Conservation (phyloP, 2,329 filamentous ascomycete species). For the Neophaeococcomyces aloes region DNA sequence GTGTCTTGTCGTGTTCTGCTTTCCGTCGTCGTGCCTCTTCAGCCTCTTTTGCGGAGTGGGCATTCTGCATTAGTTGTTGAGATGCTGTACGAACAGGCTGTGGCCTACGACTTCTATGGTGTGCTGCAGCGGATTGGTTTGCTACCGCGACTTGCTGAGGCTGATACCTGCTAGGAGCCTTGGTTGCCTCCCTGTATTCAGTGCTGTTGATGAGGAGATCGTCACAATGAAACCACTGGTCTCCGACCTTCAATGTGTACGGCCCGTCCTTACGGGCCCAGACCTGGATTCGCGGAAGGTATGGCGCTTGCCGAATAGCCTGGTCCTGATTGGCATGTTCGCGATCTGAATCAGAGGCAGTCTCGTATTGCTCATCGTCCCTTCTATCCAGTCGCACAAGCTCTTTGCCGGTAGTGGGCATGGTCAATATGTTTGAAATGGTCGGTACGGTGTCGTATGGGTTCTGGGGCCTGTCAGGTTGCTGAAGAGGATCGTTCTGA, state of each 20-base stretch:
- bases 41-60: neutral
- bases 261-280: conserved; percentile 6
- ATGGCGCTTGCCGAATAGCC: conserved; percentile 4
- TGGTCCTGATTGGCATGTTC: neutral
- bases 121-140: conserved; percentile 1
- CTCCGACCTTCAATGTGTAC: conserved; percentile 4
- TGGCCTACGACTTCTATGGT: neutral
- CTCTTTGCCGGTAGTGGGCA: neutral
- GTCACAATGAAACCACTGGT: conserved; percentile 9
- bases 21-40: neutral
- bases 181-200: conserved; percentile 1
- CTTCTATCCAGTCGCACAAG: neutral
- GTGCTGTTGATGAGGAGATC: conserved; percentile 5
- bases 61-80: neutral
- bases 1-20: neutral
- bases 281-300: conserved; percentile 5
- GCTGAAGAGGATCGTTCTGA: no score
- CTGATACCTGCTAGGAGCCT: neutral
- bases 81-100: neutral
- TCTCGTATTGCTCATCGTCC: neutral
- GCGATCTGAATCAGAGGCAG: neutral
- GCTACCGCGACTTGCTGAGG: neutral
- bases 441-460: no score
- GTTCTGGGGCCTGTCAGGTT: no score
- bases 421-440: no score